phyloP scores from a whole-genome alignment of 305 asterid species.

The Nicotiana rustica region DNA sequence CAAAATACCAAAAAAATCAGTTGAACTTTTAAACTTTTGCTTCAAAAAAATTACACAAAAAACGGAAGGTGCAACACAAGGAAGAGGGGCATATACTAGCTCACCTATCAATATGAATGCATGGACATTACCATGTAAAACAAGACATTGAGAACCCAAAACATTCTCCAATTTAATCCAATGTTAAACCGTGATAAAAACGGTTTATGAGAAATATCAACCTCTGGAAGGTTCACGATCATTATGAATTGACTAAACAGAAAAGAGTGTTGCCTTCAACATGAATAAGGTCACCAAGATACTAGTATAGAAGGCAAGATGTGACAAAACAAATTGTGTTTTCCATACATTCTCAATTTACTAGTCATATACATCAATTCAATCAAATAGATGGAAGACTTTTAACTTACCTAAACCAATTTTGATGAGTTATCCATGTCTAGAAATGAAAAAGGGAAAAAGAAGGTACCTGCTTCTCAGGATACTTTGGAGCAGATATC shows the following conservation, averaged over 20 bases:
- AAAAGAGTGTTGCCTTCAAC: neutral
- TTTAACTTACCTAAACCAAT: conserved; percentile 1
- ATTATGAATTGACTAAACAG: conserved; percentile 11
- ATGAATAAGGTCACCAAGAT: neutral
- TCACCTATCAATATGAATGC: neutral
- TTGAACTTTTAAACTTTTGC: conserved; percentile 29
- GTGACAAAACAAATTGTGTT: neutral
- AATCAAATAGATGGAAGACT: neutral
- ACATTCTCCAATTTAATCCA: neutral
- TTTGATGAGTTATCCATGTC: neutral
- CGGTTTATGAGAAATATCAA: conserved; percentile 25
- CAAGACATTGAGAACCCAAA: neutral
- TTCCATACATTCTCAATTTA: conserved; percentile 23
- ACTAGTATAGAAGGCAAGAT: neutral
- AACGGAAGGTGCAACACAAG: conserved; percentile 22
- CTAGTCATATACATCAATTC: conserved; percentile 14
- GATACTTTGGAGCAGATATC: conserved; percentile 98
- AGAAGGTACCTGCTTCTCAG: conserved; percentile 91
- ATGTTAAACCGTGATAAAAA: neutral
- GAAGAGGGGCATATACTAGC: conserved; percentile 6
- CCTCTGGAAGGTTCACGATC: conserved; percentile 13
- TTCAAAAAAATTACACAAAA: neutral
- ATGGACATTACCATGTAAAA: neutral
- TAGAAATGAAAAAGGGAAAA: conserved; percentile 15
- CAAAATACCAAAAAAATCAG: conserved; percentile 40